Base-by-base conservation (phyloP, 768 basidiomycete species). In the Boletus eberwhitei region DNA sequence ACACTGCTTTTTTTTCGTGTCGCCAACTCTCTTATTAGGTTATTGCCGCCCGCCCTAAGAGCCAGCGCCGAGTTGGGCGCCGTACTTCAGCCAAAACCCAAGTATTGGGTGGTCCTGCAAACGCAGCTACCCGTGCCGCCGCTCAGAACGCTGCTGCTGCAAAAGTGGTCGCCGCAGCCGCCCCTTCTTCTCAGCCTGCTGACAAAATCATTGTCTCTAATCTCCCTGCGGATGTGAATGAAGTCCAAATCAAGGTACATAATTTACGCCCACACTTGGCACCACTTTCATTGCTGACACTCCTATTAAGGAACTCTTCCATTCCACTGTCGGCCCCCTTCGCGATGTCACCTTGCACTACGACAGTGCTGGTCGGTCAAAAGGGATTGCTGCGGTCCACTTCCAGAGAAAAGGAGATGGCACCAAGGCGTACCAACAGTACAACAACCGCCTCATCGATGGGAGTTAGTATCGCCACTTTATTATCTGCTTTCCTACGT, bases 361-460 rank as follows among this genome's bases (percentile, higher is more conserved):
- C 73, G 90, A 95, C 75, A 75, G 82, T 43, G 72, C 78, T 54
- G 97, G 97, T 45, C 86, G 88, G 63, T 94, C 91, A 43, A 96
- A 94, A 69, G 97, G 97, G 54, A 79, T 87, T 57, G 96, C 96
- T 35, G 82, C 88, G 14, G 87, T 99, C 54, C 78, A 84, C 63
- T 98, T 98, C 80, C 77, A 79, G 64, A 83, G 81, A 65, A 88
- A 86, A 66, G 95, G 93, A 54, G 93, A 95, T 66, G 97, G 88
- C 54, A 85, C 85, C 70, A 92, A 88, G 80, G 97, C 97, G 3
- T 94, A 86, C 73, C 81, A 88, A 64, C 84, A 91, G 61, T 99
- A 98, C 80, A 93, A 99, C 83, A 92, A 91, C 77, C 88, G 97
- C 71, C 89, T 98, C 77, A 95, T 99, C 85, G 97, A 99, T 88